Conservation (phyloP, 2,329 filamentous ascomycete species). For the Plectosphaerella sp. region DNA sequence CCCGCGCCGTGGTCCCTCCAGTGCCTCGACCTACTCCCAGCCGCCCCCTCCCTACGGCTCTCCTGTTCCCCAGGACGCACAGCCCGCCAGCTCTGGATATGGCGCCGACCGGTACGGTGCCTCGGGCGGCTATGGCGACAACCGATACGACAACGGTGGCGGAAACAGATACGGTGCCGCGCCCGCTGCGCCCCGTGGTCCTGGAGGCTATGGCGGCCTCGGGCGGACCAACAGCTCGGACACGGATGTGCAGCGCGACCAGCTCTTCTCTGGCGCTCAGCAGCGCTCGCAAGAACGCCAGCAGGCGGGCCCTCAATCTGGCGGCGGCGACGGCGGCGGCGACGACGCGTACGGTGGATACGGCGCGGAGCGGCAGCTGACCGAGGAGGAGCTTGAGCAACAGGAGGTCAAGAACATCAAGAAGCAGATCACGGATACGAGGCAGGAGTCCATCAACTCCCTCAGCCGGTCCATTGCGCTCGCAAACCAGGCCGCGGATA, state of each 20-base stretch:
- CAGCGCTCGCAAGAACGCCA: constrained; percentile 36
- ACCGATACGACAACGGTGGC: constrained; percentile 42
- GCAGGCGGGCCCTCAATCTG: constrained; percentile 14
- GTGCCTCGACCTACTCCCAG: constrained; percentile 16
- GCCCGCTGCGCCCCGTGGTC: constrained; percentile 29
- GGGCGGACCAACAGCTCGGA: constrained; percentile 38
- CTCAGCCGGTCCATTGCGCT: constrained; percentile 49
- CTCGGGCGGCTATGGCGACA: constrained; percentile 45
- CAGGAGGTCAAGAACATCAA: constrained; percentile 64
- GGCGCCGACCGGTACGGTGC: constrained; percentile 49
- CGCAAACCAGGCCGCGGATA: constrained; percentile 65
- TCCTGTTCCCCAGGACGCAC: constrained; percentile 1
- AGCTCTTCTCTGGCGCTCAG: constrained; percentile 56
- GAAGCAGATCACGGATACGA: constrained; percentile 69
- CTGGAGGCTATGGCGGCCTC: constrained; percentile 59
- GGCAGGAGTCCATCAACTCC: constrained; percentile 58
- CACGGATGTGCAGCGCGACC: constrained; percentile 54
- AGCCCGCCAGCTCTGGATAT: constrained; percentile 36
- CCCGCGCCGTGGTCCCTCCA: constrained; percentile 19
- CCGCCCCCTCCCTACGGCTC: constrained; percentile 30
- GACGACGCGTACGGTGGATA: constrained; percentile 43
- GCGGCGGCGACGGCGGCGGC: constrained; percentile 9
- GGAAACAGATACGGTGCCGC: constrained; percentile 23
- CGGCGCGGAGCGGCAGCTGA: constrained; percentile 71
- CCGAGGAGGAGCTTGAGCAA: constrained; percentile 73